Conservation (phyloP, 2,329 filamentous ascomycete genomes). For the Fusarium sp. region DNA sequence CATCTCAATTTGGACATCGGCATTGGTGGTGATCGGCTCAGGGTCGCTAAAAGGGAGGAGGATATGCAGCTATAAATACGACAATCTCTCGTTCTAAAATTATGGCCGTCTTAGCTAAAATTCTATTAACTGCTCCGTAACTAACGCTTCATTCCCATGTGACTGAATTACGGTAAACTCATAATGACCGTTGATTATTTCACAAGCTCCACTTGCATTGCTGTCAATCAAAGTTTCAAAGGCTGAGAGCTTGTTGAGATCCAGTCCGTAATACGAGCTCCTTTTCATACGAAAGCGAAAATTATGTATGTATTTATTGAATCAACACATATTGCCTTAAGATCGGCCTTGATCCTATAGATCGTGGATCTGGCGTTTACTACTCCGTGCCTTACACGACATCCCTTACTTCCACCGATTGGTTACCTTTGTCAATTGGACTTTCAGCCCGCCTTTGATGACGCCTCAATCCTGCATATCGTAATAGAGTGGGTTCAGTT, state of each 20-base stretch:
- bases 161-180: slow-evolving; percentile 6
- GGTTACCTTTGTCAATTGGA: neutral
- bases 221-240: neutral
- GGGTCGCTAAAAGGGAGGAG: slow-evolving; percentile 23
- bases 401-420: slow-evolving; percentile 5
- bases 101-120: slow-evolving; percentile 13
- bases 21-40: slow-evolving; percentile 21
- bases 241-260: neutral
- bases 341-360: neutral
- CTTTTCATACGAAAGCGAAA: slow-evolving; percentile 12
- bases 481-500: slow-evolving; percentile 5
- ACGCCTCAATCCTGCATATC: slow-evolving; percentile 26
- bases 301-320: neutral
- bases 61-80: slow-evolving; percentile 27
- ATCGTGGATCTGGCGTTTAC: neutral
- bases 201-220: neutral
- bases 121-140: neutral
- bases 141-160: slow-evolving; percentile 4
- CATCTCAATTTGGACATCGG: slow-evolving; percentile 13
- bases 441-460: neutral
- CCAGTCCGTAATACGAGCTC: neutral
- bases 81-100: slow-evolving; percentile 21
- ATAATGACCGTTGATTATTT: slow-evolving; percentile 6
- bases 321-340: neutral
- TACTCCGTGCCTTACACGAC: neutral